A percentile compares a stretch with the other conserved stretches of the same genome.
Conservation (phyloP, 768 basidiomycete genomes). For the Trametes maxima region DNA sequence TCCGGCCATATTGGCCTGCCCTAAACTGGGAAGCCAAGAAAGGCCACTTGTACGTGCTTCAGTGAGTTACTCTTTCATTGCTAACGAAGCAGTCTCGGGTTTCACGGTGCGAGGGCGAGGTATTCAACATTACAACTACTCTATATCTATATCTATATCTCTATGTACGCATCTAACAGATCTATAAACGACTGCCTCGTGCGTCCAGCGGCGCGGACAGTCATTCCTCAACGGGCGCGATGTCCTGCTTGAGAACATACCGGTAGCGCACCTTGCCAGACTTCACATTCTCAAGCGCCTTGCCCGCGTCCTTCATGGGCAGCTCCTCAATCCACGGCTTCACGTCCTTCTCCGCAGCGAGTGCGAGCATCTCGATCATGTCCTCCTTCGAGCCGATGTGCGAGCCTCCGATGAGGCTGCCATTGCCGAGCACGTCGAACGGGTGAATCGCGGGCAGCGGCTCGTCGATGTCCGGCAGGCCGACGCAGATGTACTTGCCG, state of each 20-base stretch:
- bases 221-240: conserved; percentile 12
- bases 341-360: conserved; percentile 56
- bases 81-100: too few relatives aligned
- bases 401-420: conserved; percentile 29
- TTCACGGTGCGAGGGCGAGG: background rate
- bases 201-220: background rate
- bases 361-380: conserved; percentile 58
- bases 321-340: conserved; percentile 47
- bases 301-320: conserved; percentile 50
- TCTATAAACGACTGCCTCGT: background rate
- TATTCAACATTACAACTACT: background rate
- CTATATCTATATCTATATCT: background rate
- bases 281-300: conserved; percentile 52
- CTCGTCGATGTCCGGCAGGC: conserved; percentile 54
- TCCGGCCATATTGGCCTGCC: background rate
- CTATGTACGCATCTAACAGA: background rate
- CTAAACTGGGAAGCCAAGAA: too few relatives aligned
- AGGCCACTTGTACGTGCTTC: background rate
- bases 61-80: too few relatives aligned
- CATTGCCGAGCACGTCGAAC: conserved; percentile 37
- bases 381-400: conserved; percentile 62
- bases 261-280: conserved; percentile 56
- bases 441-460: conserved; percentile 32
- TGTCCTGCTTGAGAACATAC: conserved; percentile 46
- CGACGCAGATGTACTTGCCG: conserved; percentile 58